Percentiles rank a stretch among this genome's conserved stretches.
Evolutionary conservation across 2,329 filamentous ascomycete genomes (phyloP).

Genomic region (Mycosphaerella sp.): DNA sequence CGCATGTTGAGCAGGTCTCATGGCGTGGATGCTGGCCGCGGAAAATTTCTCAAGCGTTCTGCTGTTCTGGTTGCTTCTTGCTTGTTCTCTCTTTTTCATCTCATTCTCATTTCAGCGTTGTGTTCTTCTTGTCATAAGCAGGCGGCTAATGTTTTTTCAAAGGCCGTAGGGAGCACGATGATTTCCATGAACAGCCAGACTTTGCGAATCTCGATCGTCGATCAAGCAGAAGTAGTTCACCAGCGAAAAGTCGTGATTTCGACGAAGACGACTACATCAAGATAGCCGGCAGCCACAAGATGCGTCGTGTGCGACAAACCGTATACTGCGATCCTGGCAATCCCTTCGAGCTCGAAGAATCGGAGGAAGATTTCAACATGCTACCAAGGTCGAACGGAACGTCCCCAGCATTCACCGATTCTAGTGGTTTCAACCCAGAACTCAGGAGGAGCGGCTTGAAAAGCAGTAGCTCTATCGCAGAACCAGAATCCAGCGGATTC

Average conservation of each 20-base stretch:
- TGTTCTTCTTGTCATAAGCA: too few species aligned
- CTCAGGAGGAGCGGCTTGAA: background rate
- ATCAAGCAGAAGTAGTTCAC: slow-evolving; percentile 10
- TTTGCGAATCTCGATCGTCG: background rate
- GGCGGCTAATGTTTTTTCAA: background rate
- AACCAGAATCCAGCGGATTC: slow-evolving; percentile 1
- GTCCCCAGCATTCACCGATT: slow-evolving; percentile 2
- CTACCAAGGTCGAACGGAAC: background rate
- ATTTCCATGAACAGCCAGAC: background rate
- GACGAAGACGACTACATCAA: slow-evolving; percentile 22
- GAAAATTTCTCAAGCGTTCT: background rate
- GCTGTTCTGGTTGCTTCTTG: background rate
- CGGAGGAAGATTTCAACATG: background rate
- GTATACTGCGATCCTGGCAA: slow-evolving; percentile 28
- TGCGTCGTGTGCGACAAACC: slow-evolving; percentile 23
- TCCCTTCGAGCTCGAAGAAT: slow-evolving; percentile 17
- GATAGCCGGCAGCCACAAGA: slow-evolving; percentile 8
- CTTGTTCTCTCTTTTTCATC: background rate
- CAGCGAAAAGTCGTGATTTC: slow-evolving; percentile 5
- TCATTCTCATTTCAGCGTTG: background rate
- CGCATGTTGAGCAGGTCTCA: background rate
- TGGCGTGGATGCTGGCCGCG: background rate
- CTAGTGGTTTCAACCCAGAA: slow-evolving; percentile 5
- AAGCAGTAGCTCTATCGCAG: background rate
- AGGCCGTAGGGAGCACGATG: background rate